Evolutionary conservation across 768 basidiomycete genomes (phyloP), one percentile per base, ranked within the genome.

Genomic region (Stropharia rugosoannulata): DNA sequence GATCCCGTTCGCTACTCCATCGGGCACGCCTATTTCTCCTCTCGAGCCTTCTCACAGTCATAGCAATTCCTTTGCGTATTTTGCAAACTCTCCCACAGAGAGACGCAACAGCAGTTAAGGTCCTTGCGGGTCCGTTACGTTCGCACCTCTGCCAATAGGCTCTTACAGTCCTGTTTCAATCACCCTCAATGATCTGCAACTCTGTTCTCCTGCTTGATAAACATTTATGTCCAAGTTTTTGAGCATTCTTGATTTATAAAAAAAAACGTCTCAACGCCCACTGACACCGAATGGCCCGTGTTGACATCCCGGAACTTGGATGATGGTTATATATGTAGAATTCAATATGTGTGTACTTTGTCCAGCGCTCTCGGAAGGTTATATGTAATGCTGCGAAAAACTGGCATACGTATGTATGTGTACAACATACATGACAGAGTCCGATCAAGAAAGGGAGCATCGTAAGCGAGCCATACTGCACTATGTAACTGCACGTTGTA

Each of bases 51-150:
- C 51, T 52, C 55, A 49, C 56, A 53, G 16, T 11, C 50, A 19
- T 53, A 19, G 38, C 16, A 25, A 16, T 40, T 38, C 13, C 10
- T 42, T n/a, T 13, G n/a, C 41, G 32, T 51, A 4, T 3, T 29
- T 7, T 29, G 27, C 7, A 40, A 35, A 42, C 32, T 42, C 41
- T 53, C 46, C 42, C 56, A 53, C 51, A 57, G 42, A 40, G 38
- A 25, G 15, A n/a, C 27, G 22, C 29, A 16, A 19, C 47, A 45
- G 29, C 29, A 32, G 29, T 32, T 32, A 7, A 32, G 29, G 29
- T 32, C 25, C 37, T 43, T 54, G 38, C 51, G 56, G 56, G 40
- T 57, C 56, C 59, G 53, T 41, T 46, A 55, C 52, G 39, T 49
- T 58, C 57, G 53, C 52, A 47, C 47, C 29, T 32, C 29, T 32